Base-by-base conservation (phyloP, 2,329 filamentous ascomycete species). In the Calonectria hawksworthii region DNA sequence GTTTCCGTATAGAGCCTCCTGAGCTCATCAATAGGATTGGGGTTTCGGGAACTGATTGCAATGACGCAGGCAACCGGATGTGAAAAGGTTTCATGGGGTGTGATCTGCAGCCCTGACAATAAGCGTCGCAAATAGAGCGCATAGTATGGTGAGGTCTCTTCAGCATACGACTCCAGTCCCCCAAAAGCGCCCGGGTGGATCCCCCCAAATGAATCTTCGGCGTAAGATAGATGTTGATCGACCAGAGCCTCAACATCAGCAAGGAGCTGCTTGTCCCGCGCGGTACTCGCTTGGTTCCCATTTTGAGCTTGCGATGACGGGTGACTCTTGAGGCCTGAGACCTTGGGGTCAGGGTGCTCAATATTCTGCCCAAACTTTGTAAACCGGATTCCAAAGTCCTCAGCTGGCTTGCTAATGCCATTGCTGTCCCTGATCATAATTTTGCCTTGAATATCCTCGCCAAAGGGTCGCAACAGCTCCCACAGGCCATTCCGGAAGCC, bases 51-150 rank as follows among this genome's bases (percentile, higher is more conserved):
- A 84, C 96, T 99, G 81, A 99, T 98, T 32, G 96, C 96, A 83
- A 99, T 96, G 51, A 99, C 92, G 81, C 96, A 96, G 8, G 96
- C 96, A 28, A 99, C 96, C 0, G 98, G 97, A 83, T 99, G 97
- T 7, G 94, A 92, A 85, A 99, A 98, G 0, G 97, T 97, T 86
- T 99, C 97, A 80, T 98, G 96, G 0, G 96, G 93, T 4, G 93
- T 92, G 56, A 98, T 87, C 1, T 95, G 92, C 51, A 96, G 87
- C 18, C 94, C 93, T 0, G 96, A 98, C 11, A 99, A 87, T 50
- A 99, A 84, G 66, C 96, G 92, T 36, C 95, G 92, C 61, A 99
- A 86, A 83, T 98, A 99, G 10, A 98, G 86, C 44, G 93, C 92
- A 85, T 98, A 98, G 83, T 98, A 96, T 0, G 95, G 94, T 14